These are phyloP conservation scores for Heimioporus sp. DNA, from an alignment of 768 basidiomycete genomes.

Conservation along the genomic window DNA sequence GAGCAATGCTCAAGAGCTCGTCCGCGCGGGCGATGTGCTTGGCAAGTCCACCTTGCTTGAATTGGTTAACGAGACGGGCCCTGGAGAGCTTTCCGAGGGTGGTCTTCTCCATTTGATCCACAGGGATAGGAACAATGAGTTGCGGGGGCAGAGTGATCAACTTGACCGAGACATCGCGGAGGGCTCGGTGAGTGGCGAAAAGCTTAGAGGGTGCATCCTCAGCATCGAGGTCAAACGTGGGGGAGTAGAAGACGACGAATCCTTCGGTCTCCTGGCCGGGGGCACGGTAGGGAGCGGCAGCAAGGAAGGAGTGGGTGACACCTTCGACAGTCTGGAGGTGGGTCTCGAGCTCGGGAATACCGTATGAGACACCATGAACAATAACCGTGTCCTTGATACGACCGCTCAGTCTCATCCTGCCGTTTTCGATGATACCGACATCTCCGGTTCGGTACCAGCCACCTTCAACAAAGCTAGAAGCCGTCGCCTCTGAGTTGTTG, in stretches of 20 bases:
- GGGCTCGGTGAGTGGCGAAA: slow-evolving; percentile 28
- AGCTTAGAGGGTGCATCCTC: slow-evolving; percentile 26
- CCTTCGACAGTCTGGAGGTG: slow-evolving; percentile 38
- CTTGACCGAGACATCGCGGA: slow-evolving; percentile 29
- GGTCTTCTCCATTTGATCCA: slow-evolving; percentile 38
- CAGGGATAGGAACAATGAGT: slow-evolving; percentile 37
- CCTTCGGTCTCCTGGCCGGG: slow-evolving; percentile 38
- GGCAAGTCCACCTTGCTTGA: slow-evolving; percentile 35
- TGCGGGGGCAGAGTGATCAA: slow-evolving; percentile 37
- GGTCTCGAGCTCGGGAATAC: slow-evolving; percentile 34
- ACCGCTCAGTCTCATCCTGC: slow-evolving; percentile 36
- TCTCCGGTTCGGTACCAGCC: slow-evolving; percentile 67
- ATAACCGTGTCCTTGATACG: slow-evolving; percentile 41
- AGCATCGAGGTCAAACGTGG: slow-evolving; percentile 20
- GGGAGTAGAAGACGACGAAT: slow-evolving; percentile 38
- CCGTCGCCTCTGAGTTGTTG: slow-evolving; percentile 47
- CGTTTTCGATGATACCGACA: slow-evolving; percentile 37
- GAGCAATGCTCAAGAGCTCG: slow-evolving; percentile 21
- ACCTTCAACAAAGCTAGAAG: slow-evolving; percentile 43
- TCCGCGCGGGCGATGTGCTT: slow-evolving; percentile 29
- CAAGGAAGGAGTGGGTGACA: slow-evolving; percentile 31
- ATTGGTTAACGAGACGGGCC: slow-evolving; percentile 34
- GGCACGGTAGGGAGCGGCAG: slow-evolving; percentile 36
- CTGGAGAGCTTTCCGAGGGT: slow-evolving; percentile 47
- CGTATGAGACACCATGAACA: slow-evolving; percentile 41